Evolutionary conservation across 495 filamentous ascomycete species (phyloP), one percentile per base, ranked within the genome.

Genomic region (Xylaria bambusicola): DNA sequence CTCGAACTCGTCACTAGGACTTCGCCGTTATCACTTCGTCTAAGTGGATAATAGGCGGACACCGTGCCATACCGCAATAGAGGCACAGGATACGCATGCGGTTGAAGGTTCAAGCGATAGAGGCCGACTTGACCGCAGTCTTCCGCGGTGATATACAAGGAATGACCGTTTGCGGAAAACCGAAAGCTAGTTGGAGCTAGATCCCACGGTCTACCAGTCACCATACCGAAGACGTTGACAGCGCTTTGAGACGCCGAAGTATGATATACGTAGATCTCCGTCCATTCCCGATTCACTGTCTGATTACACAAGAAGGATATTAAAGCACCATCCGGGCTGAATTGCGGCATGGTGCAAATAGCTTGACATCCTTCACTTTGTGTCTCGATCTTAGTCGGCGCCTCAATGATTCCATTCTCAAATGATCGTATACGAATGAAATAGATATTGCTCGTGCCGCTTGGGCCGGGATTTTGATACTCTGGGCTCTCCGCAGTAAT

Each of bases 401-500:
- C 40, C 24, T 61, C 40, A 6, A 40, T 27, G 0, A 15, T 54
- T 6, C 55, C 50, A 5, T 40, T 26, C 10, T 15, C n/a, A 33
- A 66, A 72, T 0, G 66, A 73, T 15, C 65, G 50, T 1, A 73
- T 10, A n/a, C 17, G 64, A 6, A 65, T 60, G 40, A 61, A 62
- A 42, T 66, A 73, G 23, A 69, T 33, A 40, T 66, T 45, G 10
- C 61, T 58, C 13, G 54, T 26, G 8, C 18, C 18, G 13, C 7
- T 17, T n/a, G 40, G 29, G 17, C 31, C n/a, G 18, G 48, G 50
- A 5, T 49, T 46, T 15, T 31, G 29, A 3, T 41, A 15, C 8
- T 45, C 26, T 6, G 45, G 10, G n/a, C 60, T 48, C 17, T 31
- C 15, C 6, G 62, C 57, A 13, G 58, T 38, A 23, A 73, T 64